Evolutionary conservation across 495 filamentous ascomycete species (phyloP).

Genomic region (Penicillium lividum): DNA sequence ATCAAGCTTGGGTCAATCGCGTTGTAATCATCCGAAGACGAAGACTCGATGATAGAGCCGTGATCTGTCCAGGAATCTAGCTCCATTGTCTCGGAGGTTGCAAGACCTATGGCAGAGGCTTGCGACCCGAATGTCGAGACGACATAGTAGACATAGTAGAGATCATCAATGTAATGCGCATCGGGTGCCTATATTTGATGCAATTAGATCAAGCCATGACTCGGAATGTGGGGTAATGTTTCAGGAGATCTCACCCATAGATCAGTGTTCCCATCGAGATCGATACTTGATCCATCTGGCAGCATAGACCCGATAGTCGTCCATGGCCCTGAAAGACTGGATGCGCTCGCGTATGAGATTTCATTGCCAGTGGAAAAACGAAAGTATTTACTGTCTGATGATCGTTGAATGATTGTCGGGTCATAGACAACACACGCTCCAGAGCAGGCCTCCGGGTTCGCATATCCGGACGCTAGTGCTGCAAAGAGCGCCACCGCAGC

Average conservation of each 20-base stretch:
- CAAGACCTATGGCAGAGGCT: slow-evolving; percentile 66
- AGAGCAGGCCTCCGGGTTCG: slow-evolving; percentile 57
- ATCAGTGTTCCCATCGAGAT: slow-evolving; percentile 58
- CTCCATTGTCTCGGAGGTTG: slow-evolving; percentile 63
- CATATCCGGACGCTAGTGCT: slow-evolving; percentile 43
- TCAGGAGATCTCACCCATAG: slow-evolving; percentile 56
- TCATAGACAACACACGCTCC: slow-evolving; percentile 66
- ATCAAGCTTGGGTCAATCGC: slow-evolving; percentile 72
- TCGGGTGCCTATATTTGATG: slow-evolving; percentile 62
- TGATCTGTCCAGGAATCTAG: slow-evolving; percentile 57
- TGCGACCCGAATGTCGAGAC: slow-evolving; percentile 69
- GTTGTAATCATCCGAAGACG: slow-evolving; percentile 59
- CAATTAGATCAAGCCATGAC: neutral
- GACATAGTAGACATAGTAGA: slow-evolving; percentile 73
- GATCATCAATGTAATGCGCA: slow-evolving; percentile 51
- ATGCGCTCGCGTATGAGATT: slow-evolving; percentile 63
- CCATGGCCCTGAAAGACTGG: slow-evolving; percentile 67
- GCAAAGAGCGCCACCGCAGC: slow-evolving; percentile 18
- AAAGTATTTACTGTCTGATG: slow-evolving; percentile 67
- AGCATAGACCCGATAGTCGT: slow-evolving; percentile 59
- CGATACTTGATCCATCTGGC: slow-evolving; percentile 60
- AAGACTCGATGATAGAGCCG: slow-evolving; percentile 47
- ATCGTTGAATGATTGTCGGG: slow-evolving; percentile 61
- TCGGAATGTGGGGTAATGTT: neutral
- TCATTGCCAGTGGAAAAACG: slow-evolving; percentile 69